Percentiles rank a stretch among this genome's conserved stretches.
These are phyloP conservation scores for Globisporangium orthogonon DNA, from an alignment of 352 stramenopile species.

Conservation along the genomic window DNA sequence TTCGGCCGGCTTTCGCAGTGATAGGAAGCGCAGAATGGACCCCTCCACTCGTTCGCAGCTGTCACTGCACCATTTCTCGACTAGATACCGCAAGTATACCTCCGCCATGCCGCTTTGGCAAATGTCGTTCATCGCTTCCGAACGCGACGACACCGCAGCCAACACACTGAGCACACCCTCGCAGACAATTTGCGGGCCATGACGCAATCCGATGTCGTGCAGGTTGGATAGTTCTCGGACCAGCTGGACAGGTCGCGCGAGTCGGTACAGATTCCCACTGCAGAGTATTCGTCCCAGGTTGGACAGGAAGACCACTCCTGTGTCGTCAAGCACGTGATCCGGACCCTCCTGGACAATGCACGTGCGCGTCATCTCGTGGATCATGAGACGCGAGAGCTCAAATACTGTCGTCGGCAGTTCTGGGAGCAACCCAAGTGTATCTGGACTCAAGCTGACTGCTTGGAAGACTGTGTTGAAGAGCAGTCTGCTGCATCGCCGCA, in stretches of 20 bases:
- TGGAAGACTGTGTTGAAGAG: constrained; percentile 9
- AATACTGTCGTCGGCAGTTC: background rate
- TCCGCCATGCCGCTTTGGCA: background rate
- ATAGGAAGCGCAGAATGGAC: constrained; percentile 7
- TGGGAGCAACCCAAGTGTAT: background rate
- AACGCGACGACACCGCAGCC: background rate
- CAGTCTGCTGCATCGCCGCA: background rate
- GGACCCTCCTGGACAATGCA: background rate
- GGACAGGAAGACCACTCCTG: background rate
- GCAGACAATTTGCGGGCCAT: background rate
- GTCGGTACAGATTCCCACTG: background rate
- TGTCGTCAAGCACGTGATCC: background rate
- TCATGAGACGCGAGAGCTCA: background rate
- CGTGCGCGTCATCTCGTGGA: constrained; percentile 1
- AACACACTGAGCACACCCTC: constrained; percentile 1
- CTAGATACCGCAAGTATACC: background rate
- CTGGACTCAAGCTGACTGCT: background rate
- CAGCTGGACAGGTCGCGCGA: background rate
- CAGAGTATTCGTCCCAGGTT: constrained; percentile 3
- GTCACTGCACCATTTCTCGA: constrained; percentile 1
- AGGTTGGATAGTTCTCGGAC: constrained; percentile 3
- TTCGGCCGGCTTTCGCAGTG: background rate
- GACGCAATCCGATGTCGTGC: background rate
- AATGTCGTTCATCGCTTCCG: background rate
- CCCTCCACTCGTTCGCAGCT: background rate